Evolutionary conservation across 768 basidiomycete species (phyloP).

Genomic region (Suillus ampliporus): DNA sequence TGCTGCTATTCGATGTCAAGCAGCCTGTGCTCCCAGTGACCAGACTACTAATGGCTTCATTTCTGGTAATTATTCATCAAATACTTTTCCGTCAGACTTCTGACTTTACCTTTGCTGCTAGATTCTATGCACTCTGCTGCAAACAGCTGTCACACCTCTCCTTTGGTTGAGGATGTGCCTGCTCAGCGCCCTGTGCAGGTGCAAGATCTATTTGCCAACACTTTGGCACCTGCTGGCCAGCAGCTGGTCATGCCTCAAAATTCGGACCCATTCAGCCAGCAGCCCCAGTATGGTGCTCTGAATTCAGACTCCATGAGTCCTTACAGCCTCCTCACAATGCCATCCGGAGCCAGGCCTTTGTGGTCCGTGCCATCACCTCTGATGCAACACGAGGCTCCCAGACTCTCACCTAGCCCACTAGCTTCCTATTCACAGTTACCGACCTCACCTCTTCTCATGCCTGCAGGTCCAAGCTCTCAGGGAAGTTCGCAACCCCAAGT

Average conservation of each 20-base stretch:
- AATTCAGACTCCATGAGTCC: neutral
- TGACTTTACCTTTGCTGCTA: neutral
- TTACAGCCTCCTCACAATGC: neutral
- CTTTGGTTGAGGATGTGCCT: neutral
- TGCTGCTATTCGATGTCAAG: neutral
- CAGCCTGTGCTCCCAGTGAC: neutral
- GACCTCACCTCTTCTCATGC: neutral
- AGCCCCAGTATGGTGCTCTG: neutral
- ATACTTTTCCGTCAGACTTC: neutral
- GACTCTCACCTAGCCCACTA: neutral
- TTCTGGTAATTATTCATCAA: neutral
- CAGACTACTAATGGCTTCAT: neutral
- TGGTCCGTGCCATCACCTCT: neutral
- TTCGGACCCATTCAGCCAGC: neutral
- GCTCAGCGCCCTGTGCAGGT: neutral
- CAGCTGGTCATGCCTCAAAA: neutral
- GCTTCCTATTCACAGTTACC: neutral
- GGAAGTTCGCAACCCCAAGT: neutral
- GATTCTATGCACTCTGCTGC: neutral
- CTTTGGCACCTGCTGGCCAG: neutral
- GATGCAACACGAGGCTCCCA: neutral
- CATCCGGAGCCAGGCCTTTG: neutral
- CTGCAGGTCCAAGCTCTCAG: neutral
- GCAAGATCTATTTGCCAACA: neutral
- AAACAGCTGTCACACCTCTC: neutral